Percentiles rank a stretch among this genome's conserved stretches.
Evolutionary conservation across 2,329 filamentous ascomycete species (phyloP).

Genomic region (Stylonectria norvegica): DNA sequence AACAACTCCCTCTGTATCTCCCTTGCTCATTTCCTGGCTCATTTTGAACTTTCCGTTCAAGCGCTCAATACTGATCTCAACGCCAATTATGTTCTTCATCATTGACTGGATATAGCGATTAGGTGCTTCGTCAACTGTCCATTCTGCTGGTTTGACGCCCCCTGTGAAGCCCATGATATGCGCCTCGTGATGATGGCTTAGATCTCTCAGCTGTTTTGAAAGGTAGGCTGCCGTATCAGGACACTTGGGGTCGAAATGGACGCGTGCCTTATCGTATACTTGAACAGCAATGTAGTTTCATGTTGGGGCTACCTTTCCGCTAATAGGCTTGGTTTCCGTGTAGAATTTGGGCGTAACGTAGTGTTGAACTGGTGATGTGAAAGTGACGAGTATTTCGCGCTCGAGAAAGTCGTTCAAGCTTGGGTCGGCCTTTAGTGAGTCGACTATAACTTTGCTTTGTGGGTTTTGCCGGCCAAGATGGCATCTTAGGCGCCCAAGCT

Average conservation of each 20-base stretch:
- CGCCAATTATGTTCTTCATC: constrained; percentile 57
- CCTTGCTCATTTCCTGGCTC: constrained; percentile 56
- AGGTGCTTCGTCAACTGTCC: constrained; percentile 58
- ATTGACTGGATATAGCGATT: constrained; percentile 53
- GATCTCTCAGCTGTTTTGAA: constrained; percentile 47
- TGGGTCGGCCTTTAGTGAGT: constrained; percentile 29
- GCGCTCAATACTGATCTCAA: constrained; percentile 54
- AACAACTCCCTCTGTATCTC: constrained; percentile 55
- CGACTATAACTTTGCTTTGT: constrained; percentile 59
- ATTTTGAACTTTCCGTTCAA: constrained; percentile 64
- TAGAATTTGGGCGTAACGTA: constrained; percentile 71
- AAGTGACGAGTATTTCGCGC: constrained; percentile 60
- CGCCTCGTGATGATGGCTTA: constrained; percentile 50
- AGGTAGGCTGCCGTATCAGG: constrained; percentile 45
- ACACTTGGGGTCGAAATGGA: constrained; percentile 50
- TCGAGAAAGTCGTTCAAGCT: constrained; percentile 31
- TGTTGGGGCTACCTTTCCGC: constrained; percentile 65
- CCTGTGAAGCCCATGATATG: constrained; percentile 54
- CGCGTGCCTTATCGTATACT: constrained; percentile 54
- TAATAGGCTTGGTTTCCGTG: constrained; percentile 59
- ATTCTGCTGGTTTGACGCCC: constrained; percentile 36
- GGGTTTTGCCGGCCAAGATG: constrained; percentile 63
- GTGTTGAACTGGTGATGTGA: constrained; percentile 56
- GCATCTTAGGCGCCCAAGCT: constrained; percentile 50
- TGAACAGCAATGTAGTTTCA: constrained; percentile 69